Conservation (phyloP, 2,329 filamentous ascomycete species). For the Phaeosphaeria sp. region DNA sequence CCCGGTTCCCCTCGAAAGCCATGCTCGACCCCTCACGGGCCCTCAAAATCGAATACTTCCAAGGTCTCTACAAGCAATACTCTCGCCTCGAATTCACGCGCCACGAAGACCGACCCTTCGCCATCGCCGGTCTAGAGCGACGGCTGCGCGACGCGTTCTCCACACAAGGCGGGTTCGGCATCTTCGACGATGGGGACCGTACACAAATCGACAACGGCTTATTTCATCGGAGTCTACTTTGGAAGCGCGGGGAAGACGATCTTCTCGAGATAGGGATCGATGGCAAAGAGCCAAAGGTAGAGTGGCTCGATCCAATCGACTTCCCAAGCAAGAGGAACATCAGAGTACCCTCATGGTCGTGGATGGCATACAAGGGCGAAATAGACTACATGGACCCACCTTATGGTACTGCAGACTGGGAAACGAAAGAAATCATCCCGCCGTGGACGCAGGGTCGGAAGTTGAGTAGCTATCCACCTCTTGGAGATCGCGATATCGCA, state of each 20-base stretch:
- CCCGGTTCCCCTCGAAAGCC: constrained; percentile 21
- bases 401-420: constrained; percentile 7
- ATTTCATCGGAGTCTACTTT: constrained; percentile 39
- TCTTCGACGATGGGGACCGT: constrained; percentile 34
- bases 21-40: constrained; percentile 7
- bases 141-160: constrained; percentile 29
- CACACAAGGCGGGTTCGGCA: constrained; percentile 35
- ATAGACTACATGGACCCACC: constrained; percentile 19
- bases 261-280: neutral
- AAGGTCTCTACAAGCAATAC: constrained; percentile 37
- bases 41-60: constrained; percentile 24
- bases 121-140: constrained; percentile 43
- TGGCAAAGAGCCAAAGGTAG: neutral
- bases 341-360: constrained; percentile 21
- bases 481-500: neutral
- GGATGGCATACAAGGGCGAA: constrained; percentile 27
- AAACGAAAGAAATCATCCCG: neutral
- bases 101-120: constrained; percentile 36
- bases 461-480: neutral
- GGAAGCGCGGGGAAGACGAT: constrained; percentile 25
- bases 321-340: constrained; percentile 2
- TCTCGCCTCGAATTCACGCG: constrained; percentile 31
- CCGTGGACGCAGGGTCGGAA: neutral
- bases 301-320: constrained; percentile 1
- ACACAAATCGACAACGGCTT: constrained; percentile 9